These are phyloP conservation scores for Cyclotella sp. DNA, from an alignment of 108 stramenopile species.

Conservation along the genomic window DNA sequence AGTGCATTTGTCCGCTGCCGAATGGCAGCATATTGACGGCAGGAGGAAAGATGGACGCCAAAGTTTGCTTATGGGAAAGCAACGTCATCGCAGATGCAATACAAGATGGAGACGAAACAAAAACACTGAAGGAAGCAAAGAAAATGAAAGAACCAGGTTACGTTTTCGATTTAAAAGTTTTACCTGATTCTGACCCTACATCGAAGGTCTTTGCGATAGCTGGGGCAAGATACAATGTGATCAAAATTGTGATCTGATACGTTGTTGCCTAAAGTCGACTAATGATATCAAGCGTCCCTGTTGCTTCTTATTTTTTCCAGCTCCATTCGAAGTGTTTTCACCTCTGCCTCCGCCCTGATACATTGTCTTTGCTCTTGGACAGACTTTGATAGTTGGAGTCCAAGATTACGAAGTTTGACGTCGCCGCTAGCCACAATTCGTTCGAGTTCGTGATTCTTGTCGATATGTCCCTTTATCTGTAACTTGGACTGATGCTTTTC, in stretches of 20 bases:
- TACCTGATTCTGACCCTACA: conserved; percentile 38
- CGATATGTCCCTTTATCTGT: not conserved
- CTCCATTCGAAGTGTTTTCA: conserved; percentile 14
- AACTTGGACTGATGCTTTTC: conserved; percentile 19
- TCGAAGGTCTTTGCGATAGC: conserved; percentile 53
- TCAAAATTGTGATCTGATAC: conserved; percentile 49
- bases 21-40: conserved; percentile 56
- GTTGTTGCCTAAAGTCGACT: not conserved
- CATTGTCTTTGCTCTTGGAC: conserved; percentile 34
- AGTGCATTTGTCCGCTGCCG: conserved; percentile 53
- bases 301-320: not conserved
- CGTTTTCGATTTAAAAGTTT: conserved; percentile 55
- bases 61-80: conserved; percentile 45
- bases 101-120: conserved; percentile 2
- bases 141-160: conserved; percentile 50
- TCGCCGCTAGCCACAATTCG: conserved; percentile 23
- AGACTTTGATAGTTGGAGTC: conserved; percentile 24
- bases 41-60: conserved; percentile 66
- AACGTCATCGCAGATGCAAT: conserved; percentile 27
- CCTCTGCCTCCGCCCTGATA: conserved; percentile 21
- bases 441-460: conserved; percentile 18
- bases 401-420: conserved; percentile 19
- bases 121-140: conserved; percentile 13
- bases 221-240: conserved; percentile 60
- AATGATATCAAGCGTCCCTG: not conserved